Evolutionary conservation across 768 basidiomycete genomes (phyloP).

Genomic region (Pisolithus orientalis): DNA sequence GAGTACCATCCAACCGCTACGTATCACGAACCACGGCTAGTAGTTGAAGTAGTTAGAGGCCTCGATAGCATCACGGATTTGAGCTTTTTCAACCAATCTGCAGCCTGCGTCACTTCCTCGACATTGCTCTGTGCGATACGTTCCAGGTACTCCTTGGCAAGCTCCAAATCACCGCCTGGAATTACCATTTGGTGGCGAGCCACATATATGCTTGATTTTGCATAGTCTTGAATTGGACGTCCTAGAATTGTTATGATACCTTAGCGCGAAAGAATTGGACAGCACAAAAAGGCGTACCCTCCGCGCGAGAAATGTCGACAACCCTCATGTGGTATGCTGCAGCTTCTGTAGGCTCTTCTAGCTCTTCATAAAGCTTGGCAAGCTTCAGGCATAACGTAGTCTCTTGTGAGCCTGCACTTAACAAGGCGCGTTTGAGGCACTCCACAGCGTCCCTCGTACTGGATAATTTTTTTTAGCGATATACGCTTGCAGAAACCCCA

Average conservation of each 20-base stretch:
- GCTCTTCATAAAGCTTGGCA: conserved; percentile 60
- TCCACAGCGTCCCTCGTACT: conserved; percentile 88
- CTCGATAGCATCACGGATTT: conserved; percentile 30
- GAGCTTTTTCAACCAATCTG: conserved; percentile 61
- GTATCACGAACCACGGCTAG: not conserved
- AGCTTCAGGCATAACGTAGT: conserved; percentile 67
- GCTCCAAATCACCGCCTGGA: conserved; percentile 54
- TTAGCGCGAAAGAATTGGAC: not conserved
- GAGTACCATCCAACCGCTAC: not conserved
- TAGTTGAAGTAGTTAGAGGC: conserved; percentile 1
- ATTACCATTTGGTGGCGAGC: conserved; percentile 70
- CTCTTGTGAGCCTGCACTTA: conserved; percentile 73
- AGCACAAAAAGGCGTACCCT: conserved; percentile 34
- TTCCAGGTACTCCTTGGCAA: conserved; percentile 72
- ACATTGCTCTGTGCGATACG: conserved; percentile 72
- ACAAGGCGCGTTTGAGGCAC: conserved; percentile 85
- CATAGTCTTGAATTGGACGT: conserved; percentile 70
- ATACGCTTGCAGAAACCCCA: not conserved
- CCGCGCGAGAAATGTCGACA: conserved; percentile 53
- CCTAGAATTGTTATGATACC: conserved; percentile 34
- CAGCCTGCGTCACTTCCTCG: conserved; percentile 71
- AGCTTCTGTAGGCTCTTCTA: conserved; percentile 64
- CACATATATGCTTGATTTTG: conserved; percentile 78
- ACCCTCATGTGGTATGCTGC: conserved; percentile 78
- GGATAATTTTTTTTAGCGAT: conserved; percentile 6